A percentile compares a stretch with the other conserved stretches of the same genome.
phyloP scores from a whole-genome alignment of 495 filamentous ascomycete genomes.

The Xylaria longipes region DNA sequence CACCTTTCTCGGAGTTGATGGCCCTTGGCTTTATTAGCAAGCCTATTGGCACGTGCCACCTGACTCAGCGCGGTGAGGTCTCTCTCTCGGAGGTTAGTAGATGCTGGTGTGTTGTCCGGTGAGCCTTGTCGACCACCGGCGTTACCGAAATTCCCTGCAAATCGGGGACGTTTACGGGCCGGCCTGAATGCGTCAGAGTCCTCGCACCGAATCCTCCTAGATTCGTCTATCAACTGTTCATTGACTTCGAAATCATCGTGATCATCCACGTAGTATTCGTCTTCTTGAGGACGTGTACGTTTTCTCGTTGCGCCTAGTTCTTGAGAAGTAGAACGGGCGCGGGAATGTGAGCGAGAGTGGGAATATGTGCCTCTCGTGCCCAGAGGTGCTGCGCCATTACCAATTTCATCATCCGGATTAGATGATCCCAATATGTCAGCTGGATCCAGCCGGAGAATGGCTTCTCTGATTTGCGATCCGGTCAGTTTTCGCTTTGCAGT shows the following conservation, averaged over 20 bases:
- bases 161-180: slow-evolving; percentile 4
- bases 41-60: slow-evolving; percentile 31
- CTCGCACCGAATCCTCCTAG: slow-evolving; percentile 21
- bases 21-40: slow-evolving; percentile 20
- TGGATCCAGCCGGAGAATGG: slow-evolving; percentile 34
- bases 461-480: slow-evolving; percentile 27
- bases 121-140: not conserved
- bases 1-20: slow-evolving; percentile 54
- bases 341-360: not conserved
- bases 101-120: slow-evolving; percentile 14
- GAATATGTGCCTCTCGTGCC: not conserved
- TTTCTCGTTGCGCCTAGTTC: slow-evolving; percentile 21
- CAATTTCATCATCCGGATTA: not conserved
- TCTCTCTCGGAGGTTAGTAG: slow-evolving; percentile 29
- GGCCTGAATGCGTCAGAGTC: slow-evolving; percentile 11
- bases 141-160: not conserved
- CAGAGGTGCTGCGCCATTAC: not conserved
- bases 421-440: slow-evolving; percentile 22
- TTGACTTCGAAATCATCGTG: slow-evolving; percentile 41
- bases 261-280: slow-evolving; percentile 16
- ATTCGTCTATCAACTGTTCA: slow-evolving; percentile 29
- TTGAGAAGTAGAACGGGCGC: slow-evolving; percentile 1
- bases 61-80: slow-evolving; percentile 34
- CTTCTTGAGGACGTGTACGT: slow-evolving; percentile 15
- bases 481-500: slow-evolving; percentile 19